A percentile compares a stretch with the other conserved stretches of the same genome.
Evolutionary conservation across 768 basidiomycete species (phyloP).

Genomic region (Amyloporia xantha): DNA sequence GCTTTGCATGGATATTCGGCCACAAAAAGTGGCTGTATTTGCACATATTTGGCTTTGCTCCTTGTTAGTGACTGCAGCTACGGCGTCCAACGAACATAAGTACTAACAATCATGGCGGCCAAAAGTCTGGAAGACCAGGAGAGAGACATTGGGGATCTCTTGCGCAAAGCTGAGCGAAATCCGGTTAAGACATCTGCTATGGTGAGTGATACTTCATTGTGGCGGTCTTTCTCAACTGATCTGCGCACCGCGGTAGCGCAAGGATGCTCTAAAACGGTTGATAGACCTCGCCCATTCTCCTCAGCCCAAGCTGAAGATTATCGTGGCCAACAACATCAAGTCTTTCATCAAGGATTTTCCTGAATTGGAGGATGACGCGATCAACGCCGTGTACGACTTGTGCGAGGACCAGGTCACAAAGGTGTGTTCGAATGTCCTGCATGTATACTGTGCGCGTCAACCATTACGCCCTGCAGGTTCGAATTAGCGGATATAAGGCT

Average conservation of each 20-base stretch:
- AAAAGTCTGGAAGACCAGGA: conserved; percentile 28
- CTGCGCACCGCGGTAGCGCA: conserved; percentile 33
- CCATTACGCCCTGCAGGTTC: conserved; percentile 39
- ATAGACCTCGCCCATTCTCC: conserved; percentile 47
- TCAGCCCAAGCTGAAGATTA: conserved; percentile 41
- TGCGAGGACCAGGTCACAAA: conserved; percentile 60
- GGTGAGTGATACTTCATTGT: conserved; percentile 17
- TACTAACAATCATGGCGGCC: conserved; percentile 19
- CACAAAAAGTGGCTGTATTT: too few species aligned
- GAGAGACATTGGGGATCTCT: conserved; percentile 31
- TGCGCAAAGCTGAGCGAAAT: conserved; percentile 38
- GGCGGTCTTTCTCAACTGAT: neutral
- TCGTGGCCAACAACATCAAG: conserved; percentile 52
- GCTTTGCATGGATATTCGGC: too few species aligned
- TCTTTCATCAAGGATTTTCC: conserved; percentile 60
- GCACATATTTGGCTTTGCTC: too few species aligned
- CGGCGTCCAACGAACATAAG: neutral
- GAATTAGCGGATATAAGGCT: conserved; percentile 61
- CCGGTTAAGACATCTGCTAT: conserved; percentile 34
- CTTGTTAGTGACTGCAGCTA: too few species aligned
- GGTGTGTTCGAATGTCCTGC: conserved; percentile 32
- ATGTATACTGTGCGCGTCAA: neutral
- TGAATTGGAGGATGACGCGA: conserved; percentile 67
- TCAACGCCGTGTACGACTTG: conserved; percentile 73
- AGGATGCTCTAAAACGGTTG: conserved; percentile 43